phyloP scores from a whole-genome alignment of 2,329 filamentous ascomycete genomes.

The Simplicillium aogashimaense region DNA sequence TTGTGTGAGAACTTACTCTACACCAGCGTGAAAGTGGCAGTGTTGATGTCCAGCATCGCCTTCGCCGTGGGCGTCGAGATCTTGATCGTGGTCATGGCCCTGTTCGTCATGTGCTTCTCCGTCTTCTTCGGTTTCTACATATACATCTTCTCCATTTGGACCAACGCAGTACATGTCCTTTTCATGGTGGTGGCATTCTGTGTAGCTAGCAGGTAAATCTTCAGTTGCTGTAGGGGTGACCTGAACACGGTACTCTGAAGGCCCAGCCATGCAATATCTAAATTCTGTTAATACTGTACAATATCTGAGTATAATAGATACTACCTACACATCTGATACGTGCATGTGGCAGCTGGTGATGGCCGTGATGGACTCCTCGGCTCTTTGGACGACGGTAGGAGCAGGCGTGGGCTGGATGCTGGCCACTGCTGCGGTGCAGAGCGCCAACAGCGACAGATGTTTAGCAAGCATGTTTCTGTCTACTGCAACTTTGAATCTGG shows the following conservation, averaged over 20 bases:
- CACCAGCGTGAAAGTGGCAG: constrained; percentile 67
- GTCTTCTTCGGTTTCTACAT: constrained; percentile 28
- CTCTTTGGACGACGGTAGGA: neutral
- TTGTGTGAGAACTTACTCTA: constrained; percentile 45
- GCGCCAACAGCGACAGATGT: too few species aligned
- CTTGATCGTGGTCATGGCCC: constrained; percentile 9
- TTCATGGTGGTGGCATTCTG: constrained; percentile 54
- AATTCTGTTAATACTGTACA: neutral
- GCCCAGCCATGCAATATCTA: constrained; percentile 34
- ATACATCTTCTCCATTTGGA: constrained; percentile 49
- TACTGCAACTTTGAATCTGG: too few species aligned
- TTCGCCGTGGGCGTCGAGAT: constrained; percentile 11
- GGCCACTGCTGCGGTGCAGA: too few species aligned
- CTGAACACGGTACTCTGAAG: constrained; percentile 31
- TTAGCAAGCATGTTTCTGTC: too few species aligned
- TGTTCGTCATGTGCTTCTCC: constrained; percentile 12
- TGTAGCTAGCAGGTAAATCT: constrained; percentile 49
- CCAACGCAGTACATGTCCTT: constrained; percentile 52
- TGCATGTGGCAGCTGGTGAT: neutral
- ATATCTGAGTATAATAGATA: neutral
- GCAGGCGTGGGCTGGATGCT: neutral
- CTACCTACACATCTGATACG: neutral
- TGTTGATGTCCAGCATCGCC: constrained; percentile 22
- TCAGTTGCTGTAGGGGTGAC: constrained; percentile 42
- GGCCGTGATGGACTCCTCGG: neutral